Conservation (phyloP, 192 early-diverging fungal species). For the Rhizophagus clarus region DNA sequence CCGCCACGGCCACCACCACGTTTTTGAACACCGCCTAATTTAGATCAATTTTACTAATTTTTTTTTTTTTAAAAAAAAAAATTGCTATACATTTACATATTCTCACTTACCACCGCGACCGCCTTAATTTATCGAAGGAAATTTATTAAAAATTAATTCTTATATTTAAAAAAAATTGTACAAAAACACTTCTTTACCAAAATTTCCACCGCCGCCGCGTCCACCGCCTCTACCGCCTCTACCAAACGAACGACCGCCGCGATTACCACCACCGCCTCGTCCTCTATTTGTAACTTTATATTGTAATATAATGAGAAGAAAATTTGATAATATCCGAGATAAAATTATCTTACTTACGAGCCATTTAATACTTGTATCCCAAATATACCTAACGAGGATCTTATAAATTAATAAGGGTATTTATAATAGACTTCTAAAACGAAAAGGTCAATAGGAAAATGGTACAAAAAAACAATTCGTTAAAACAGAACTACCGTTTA, state of each 20-base stretch:
- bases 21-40: slow-evolving; percentile 16
- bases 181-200: background rate
- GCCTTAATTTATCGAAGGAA: background rate
- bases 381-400: too few relatives aligned
- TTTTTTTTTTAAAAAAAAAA: background rate
- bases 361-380: too few relatives aligned
- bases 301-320: too few relatives aligned
- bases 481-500: too few relatives aligned
- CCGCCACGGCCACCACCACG: slow-evolving; percentile 43
- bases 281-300: too few relatives aligned
- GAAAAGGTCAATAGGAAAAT: too few relatives aligned
- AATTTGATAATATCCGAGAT: too few relatives aligned
- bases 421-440: too few relatives aligned
- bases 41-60: background rate
- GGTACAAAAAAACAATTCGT: too few relatives aligned
- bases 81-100: background rate
- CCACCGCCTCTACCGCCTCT: slow-evolving; percentile 34
- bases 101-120: background rate
- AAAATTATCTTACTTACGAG: too few relatives aligned
- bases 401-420: too few relatives aligned
- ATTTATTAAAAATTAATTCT: background rate
- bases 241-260: background rate
- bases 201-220: slow-evolving; percentile 36
- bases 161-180: background rate
- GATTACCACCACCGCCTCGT: too few relatives aligned